A percentile compares a stretch with the other conserved stretches of the same genome.
phyloP scores from a whole-genome alignment of 768 basidiomycete genomes.

The Hericium alpestre region DNA sequence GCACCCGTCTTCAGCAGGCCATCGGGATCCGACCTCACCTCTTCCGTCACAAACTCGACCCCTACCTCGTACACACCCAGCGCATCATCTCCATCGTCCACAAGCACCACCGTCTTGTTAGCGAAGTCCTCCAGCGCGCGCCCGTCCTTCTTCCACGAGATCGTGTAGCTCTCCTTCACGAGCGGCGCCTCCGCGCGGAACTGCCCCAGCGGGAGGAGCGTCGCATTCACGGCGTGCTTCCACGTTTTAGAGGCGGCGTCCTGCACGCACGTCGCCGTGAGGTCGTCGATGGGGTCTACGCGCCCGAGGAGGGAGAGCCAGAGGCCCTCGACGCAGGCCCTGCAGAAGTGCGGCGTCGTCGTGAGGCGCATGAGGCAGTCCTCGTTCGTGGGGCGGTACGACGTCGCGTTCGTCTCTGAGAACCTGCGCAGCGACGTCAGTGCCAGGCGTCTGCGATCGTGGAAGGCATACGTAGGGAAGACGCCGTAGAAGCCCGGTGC shows the following conservation, averaged over 20 bases:
- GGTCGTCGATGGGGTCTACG: slow-evolving; percentile 49
- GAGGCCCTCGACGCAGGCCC: slow-evolving; percentile 60
- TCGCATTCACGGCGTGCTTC: slow-evolving; percentile 31
- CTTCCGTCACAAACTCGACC: slow-evolving; percentile 44
- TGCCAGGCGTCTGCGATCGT: neutral
- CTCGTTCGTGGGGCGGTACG: slow-evolving; percentile 75
- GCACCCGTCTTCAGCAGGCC: slow-evolving; percentile 15
- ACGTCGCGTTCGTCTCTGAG: slow-evolving; percentile 51
- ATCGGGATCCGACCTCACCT: slow-evolving; percentile 41
- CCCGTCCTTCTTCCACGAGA: slow-evolving; percentile 47
- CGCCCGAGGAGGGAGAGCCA: slow-evolving; percentile 56
- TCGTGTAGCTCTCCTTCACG: slow-evolving; percentile 39
- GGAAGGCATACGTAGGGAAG: slow-evolving; percentile 55
- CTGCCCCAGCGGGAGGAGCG: slow-evolving; percentile 53
- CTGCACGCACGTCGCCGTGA: neutral
- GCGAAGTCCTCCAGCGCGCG: slow-evolving; percentile 30
- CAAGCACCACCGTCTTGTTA: slow-evolving; percentile 40
- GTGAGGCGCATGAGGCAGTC: slow-evolving; percentile 76
- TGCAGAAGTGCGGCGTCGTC: slow-evolving; percentile 62
- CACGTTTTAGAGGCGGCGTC: neutral
- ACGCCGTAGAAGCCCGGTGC: slow-evolving; percentile 49
- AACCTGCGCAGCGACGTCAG: slow-evolving; percentile 30
- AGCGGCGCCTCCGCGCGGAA: slow-evolving; percentile 26
- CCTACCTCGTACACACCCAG: slow-evolving; percentile 34
- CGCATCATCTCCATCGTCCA: slow-evolving; percentile 23